Conservation (phyloP, 2,329 filamentous ascomycete species). For the Ceratocystis eucalypticola region DNA sequence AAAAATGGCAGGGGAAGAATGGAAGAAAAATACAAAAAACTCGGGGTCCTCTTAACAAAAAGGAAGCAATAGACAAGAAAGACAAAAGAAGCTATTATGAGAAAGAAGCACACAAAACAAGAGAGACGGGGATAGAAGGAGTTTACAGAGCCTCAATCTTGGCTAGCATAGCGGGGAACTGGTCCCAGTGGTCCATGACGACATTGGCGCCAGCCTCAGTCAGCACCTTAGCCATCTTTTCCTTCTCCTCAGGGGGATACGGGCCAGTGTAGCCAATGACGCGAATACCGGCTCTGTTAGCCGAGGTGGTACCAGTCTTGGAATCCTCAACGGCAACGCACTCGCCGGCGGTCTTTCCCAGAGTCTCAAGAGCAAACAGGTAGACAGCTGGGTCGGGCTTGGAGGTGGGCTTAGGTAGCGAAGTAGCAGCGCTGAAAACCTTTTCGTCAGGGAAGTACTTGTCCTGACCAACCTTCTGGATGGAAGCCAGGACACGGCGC, state of each 20-base stretch:
- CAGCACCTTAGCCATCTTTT: slow-evolving; percentile 51
- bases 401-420: slow-evolving; percentile 63
- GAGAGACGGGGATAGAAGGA: not conserved
- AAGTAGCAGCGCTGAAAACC: slow-evolving; percentile 72
- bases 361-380: slow-evolving; percentile 57
- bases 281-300: slow-evolving; percentile 61
- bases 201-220: slow-evolving; percentile 47
- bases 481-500: slow-evolving; percentile 60
- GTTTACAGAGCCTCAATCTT: slow-evolving; percentile 31
- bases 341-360: slow-evolving; percentile 58
- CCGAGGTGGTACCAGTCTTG: slow-evolving; percentile 67
- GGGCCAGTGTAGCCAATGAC: slow-evolving; percentile 77
- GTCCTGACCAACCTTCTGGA: slow-evolving; percentile 66
- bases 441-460: slow-evolving; percentile 64
- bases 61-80: not conserved
- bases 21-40: not conserved
- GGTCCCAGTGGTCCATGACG: slow-evolving; percentile 47
- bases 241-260: slow-evolving; percentile 48
- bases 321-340: slow-evolving; percentile 77
- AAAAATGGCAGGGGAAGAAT: not conserved
- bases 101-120: slow-evolving; percentile 2
- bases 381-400: slow-evolving; percentile 91
- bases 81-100: not conserved
- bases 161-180: slow-evolving; percentile 37
- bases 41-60: not conserved